phyloP scores from a whole-genome alignment of 805 yeast genomes.

The Geotrichum ghanense region DNA sequence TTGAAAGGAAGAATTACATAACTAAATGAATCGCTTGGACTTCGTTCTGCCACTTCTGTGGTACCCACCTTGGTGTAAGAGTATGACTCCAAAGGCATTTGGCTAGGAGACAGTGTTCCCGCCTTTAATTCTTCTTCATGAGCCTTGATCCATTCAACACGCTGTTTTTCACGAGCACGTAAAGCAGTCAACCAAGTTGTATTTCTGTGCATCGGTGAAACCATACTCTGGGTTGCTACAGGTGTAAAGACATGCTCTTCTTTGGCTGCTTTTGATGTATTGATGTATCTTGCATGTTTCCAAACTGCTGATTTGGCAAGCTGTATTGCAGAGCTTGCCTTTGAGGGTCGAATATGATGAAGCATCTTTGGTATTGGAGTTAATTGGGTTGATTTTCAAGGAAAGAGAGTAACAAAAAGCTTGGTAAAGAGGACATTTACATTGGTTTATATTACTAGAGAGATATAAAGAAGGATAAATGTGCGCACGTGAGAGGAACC shows the following conservation, averaged over 20 bases:
- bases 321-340: too few relatives aligned
- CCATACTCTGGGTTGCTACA: conserved; percentile 19
- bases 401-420: too few relatives aligned
- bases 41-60: conserved; percentile 57
- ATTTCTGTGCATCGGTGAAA: conserved; percentile 30
- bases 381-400: too few relatives aligned
- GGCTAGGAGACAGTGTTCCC: conserved; percentile 41
- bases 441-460: too few relatives aligned
- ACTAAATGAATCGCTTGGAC: conserved; percentile 57
- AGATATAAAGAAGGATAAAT: too few relatives aligned
- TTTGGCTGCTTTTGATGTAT: conserved; percentile 18
- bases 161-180: conserved; percentile 56
- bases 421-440: too few relatives aligned
- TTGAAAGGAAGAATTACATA: conserved; percentile 58
- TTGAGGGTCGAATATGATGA: too few relatives aligned
- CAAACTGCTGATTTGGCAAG: too few relatives aligned
- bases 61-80: conserved; percentile 65
- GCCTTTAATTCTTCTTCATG: conserved; percentile 12
- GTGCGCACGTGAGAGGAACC: too few relatives aligned
- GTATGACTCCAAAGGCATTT: conserved; percentile 17
- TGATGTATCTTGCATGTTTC: too few relatives aligned
- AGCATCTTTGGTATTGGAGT: too few relatives aligned
- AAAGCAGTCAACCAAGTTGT: conserved; percentile 87
- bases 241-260: conserved; percentile 23
- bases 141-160: conserved; percentile 54